Base-by-base conservation (phyloP, 2,329 filamentous ascomycete genomes). In the Cladophialophora carrionii region DNA sequence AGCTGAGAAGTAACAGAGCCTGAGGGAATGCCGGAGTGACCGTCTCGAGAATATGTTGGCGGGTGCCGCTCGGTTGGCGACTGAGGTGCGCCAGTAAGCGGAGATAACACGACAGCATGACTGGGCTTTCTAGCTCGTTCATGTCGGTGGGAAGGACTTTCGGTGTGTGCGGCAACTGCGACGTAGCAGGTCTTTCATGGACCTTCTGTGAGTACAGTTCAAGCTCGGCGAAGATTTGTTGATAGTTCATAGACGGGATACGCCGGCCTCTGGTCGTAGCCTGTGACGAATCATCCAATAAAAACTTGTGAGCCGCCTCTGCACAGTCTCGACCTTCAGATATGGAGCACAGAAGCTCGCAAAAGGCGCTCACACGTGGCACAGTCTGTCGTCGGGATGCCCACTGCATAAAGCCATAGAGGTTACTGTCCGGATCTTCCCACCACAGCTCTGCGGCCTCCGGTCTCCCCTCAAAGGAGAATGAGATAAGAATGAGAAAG, bases 351-450 rank as follows among this genome's bases (percentile, higher is more conserved):
- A 99, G 82, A 88, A 99, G 94, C 75, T 98, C 94, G 76, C 95
- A 99, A 72, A 98, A 99, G 12, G 94, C 93, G 67, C 92, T 95
- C 65, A 96, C 93, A 26, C 96, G 85, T n/a, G 95, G 95, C 0
- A 96, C 97, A 0, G 96, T 96, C 66, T 96, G 92, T 72, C 95
- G 85, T 71, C 92, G 89, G 3, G 95, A 96, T n/a, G 93, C 91
- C 95, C 95, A 99, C 69, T 96, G 91, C 75, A 99, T 84, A 75
- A 99, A 99, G 0, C 95, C 95, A 68, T 93, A 91, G 34, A 99
- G 81, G 71, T 97, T 96, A 74, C 92, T 92, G 72, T 99, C 95
- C 1, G 90, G 88, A 74, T 97, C 93, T 34, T 86, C 85, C 95
- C 95, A 99, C 71, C 98, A 98, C 53, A 88, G 90, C 73, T 91